Conservation (phyloP, 805 yeast species). For the Yamadazyma nakazawae region DNA sequence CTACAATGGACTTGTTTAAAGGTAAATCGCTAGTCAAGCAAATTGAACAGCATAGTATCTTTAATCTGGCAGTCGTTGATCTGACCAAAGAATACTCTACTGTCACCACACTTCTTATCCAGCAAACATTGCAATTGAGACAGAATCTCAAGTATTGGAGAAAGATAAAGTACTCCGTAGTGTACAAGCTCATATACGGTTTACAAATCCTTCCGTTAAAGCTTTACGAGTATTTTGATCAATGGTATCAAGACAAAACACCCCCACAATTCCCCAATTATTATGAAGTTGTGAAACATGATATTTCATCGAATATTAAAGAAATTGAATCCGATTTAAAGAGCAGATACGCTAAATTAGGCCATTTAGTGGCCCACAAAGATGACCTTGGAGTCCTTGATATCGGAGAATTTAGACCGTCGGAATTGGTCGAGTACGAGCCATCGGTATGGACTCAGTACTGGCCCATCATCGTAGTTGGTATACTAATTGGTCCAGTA, state of each 20-base stretch:
- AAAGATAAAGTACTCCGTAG: conserved; percentile 21
- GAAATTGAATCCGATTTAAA: conserved; percentile 22
- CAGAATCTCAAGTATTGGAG: conserved; percentile 36
- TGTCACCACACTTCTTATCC: conserved; percentile 31
- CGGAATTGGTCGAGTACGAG: conserved; percentile 1
- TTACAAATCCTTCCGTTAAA: conserved; percentile 34
- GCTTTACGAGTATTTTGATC: conserved; percentile 12
- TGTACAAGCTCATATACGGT: conserved; percentile 28
- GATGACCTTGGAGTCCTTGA: conserved; percentile 2
- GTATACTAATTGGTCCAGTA: conserved; percentile 52
- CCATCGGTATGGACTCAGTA: conserved; percentile 34
- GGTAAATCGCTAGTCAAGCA: conserved; percentile 13
- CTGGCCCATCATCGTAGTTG: conserved; percentile 59
- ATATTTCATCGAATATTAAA: conserved; percentile 22
- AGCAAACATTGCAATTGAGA: conserved; percentile 31
- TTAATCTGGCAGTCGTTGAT: conserved; percentile 2
- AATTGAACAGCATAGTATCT: conserved; percentile 27
- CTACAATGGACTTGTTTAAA: conserved; percentile 13
- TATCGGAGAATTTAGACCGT: background rate
- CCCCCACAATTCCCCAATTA: conserved; percentile 4
- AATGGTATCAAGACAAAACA: background rate
- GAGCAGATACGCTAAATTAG: conserved; percentile 13
- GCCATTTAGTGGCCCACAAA: conserved; percentile 10
- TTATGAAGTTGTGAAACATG: conserved; percentile 20
- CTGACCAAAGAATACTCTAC: conserved; percentile 4